These are phyloP conservation scores for Exophiala phaeomuriformis DNA, from an alignment of 2,329 filamentous ascomycete genomes.

Conservation along the genomic window DNA sequence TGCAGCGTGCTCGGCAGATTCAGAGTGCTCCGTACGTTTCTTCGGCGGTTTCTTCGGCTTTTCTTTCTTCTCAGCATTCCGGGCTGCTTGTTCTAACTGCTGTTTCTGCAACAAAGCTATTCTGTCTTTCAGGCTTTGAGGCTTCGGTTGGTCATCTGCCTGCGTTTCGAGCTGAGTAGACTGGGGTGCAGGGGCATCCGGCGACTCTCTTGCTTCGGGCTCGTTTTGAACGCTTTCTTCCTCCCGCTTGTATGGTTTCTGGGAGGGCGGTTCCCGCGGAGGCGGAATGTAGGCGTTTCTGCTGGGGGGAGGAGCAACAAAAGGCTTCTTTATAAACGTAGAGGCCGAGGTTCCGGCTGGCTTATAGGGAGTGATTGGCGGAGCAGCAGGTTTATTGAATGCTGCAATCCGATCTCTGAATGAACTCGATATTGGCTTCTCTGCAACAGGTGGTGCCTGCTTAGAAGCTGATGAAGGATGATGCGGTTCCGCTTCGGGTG, in stretches of 20 bases:
- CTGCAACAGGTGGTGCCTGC: constrained; percentile 55
- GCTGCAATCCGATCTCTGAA: constrained; percentile 95
- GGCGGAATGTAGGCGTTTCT: constrained; percentile 84
- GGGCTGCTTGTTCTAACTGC: constrained; percentile 78
- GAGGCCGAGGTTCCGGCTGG: constrained; percentile 55
- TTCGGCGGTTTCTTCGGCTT: constrained; percentile 71
- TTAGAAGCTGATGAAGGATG: constrained; percentile 36
- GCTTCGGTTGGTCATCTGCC: constrained; percentile 78
- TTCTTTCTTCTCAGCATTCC: constrained; percentile 82
- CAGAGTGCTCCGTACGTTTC: constrained; percentile 51
- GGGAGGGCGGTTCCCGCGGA: constrained; percentile 58
- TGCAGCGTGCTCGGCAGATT: constrained; percentile 26
- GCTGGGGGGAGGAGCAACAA: constrained; percentile 89
- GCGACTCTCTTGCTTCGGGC: constrained; percentile 28
- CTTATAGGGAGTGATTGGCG: constrained; percentile 85
- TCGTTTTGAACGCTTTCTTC: constrained; percentile 61
- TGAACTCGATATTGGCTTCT: constrained; percentile 68
- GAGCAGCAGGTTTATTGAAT: constrained; percentile 83
- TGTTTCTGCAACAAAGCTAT: constrained; percentile 92
- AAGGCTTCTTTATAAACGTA: constrained; percentile 90
- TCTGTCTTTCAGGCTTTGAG: constrained; percentile 85
- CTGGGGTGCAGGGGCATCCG: constrained; percentile 24
- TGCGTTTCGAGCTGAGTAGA: constrained; percentile 42
- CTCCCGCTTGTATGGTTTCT: constrained; percentile 75
- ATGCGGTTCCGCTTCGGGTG: constrained; percentile 30